Conservation (phyloP, 805 yeast species). For the Teunomyces pallodes region DNA sequence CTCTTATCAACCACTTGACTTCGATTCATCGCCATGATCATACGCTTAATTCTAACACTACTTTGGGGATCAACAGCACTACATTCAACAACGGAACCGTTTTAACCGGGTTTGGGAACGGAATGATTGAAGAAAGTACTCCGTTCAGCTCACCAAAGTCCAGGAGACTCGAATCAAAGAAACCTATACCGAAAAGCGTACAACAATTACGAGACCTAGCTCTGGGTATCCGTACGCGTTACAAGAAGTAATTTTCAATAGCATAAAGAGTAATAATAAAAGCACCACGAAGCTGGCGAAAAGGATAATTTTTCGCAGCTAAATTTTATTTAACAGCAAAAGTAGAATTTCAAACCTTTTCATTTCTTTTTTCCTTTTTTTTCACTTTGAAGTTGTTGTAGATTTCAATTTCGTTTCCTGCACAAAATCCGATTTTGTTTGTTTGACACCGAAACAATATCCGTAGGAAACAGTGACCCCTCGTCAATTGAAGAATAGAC, state of each 20-base stretch:
- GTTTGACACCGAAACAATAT: neutral
- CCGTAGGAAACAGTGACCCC: neutral
- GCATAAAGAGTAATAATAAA: neutral
- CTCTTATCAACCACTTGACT: slow-evolving; percentile 10
- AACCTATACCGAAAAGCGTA: slow-evolving; percentile 19
- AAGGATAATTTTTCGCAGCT: neutral
- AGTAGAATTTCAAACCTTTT: too few relatives aligned
- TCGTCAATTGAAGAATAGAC: slow-evolving; percentile 2
- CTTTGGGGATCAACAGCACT: slow-evolving; percentile 16
- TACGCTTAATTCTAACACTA: slow-evolving; percentile 15
- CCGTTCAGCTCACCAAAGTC: slow-evolving; percentile 29
- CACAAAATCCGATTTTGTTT: neutral
- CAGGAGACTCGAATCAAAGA: slow-evolving; percentile 2
- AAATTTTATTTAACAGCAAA: too few relatives aligned
- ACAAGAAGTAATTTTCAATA: slow-evolving; percentile 4
- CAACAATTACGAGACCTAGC: slow-evolving; percentile 23
- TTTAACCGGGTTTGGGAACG: slow-evolving; percentile 34
- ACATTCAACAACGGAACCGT: slow-evolving; percentile 24
- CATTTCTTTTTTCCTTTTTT: too few relatives aligned
- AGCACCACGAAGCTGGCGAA: too few relatives aligned
- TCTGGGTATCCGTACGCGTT: slow-evolving; percentile 13
- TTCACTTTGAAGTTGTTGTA: too few relatives aligned
- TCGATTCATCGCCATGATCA: slow-evolving; percentile 9
- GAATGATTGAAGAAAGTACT: slow-evolving; percentile 38
- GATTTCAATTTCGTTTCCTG: neutral